Base-by-base conservation (phyloP, 2,329 filamentous ascomycete genomes). In the Boeremia lycopersici region DNA sequence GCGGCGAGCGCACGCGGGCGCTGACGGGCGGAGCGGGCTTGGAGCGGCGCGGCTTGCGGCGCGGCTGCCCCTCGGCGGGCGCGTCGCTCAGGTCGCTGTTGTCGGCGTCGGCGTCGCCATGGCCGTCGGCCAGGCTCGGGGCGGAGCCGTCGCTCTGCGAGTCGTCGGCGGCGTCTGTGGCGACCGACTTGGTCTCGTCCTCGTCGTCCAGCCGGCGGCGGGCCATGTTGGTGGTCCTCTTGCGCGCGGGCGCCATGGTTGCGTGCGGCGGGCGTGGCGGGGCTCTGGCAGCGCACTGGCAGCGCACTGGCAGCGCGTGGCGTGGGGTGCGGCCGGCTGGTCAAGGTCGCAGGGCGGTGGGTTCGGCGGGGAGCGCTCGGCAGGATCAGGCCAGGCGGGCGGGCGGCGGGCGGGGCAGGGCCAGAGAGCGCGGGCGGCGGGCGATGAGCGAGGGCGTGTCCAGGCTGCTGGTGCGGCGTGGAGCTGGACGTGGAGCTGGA, bases 111-210 rank as follows among this genome's bases (percentile, higher is more conserved):
- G 80, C 83, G 59, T 86, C 82, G 51, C 83, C 82, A 46, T 85
- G 84, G 40, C 77, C 77, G 57, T 85, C 82, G 25, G 25, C 39
- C 12, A 11, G 12, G 63, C 79, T 86, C 59, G 81, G 77, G 19
- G 79, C 74, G 11, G 85, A 87, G 33, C 78, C 81, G 70, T 87
- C 86, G 71, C 84, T 88, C 74, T 86, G 76, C 35, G 85, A 87
- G 69, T 87, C 85, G 62, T 86, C 84, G 45, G 83, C 81, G 52
- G 82, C 62, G 49, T 80, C 80, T 35, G 78, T 82, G 46, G 77
- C 78, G 56, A 82, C 70, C 29, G 72, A 74, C 47, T 59, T 60
- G 54, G 65, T 72, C 57, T 76, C 72, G 50, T 70, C 72, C 45
- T 77, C 74, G 42, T 77, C 75, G 46, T 76, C 74, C 39, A 74